Evolutionary conservation across 2,329 filamentous ascomycete genomes (phyloP), one percentile per base, ranked within the genome.

Genomic region (Talaromyces sp.): DNA sequence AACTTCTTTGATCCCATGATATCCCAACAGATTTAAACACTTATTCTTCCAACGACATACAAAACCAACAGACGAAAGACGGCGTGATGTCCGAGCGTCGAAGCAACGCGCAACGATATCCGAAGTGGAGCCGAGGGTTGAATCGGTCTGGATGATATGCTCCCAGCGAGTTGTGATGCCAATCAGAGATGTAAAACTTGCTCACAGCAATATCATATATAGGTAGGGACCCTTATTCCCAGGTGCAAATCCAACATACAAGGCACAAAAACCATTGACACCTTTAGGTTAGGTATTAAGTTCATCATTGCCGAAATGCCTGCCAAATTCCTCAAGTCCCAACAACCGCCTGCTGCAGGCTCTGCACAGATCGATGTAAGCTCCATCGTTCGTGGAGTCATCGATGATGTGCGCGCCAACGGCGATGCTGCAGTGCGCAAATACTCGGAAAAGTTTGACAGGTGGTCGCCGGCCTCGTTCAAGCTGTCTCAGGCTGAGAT

Each of bases 381-480:
- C 0, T 63, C 70, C 22, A 82, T 85, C 49, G 83, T 85, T 13
- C 78, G 78, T 47, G 73, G 72, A 2, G 81, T 85, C 17, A 84
- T 86, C 63, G 76, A 80, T 29, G 76, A 80, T 36, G 81, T 86
- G 65, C 76, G 80, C 0, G 63, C 66, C 3, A 77, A 82, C 25
- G 83, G 84, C 3, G 83, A 86, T 65, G 67, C 70, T 1, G 83
- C 84, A 0, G 82, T 86, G 3, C 75, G 81, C 1, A 70, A 68
- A 0, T 85, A 85, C 70, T 83, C 80, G 0, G 78, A 84, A 62
- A 82, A 84, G 67, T 86, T 86, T 65, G 84, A 86, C 71, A 81
- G 82, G 65, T 86, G 84, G 84, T 77, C 77, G 1, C 84, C 83
- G 0, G 40, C 70, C 0, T 79, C 77, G 0, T 86, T 85, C 76